Base-by-base conservation (phyloP, 306 rosid genomes). In the Mucuna pruriens region DNA sequence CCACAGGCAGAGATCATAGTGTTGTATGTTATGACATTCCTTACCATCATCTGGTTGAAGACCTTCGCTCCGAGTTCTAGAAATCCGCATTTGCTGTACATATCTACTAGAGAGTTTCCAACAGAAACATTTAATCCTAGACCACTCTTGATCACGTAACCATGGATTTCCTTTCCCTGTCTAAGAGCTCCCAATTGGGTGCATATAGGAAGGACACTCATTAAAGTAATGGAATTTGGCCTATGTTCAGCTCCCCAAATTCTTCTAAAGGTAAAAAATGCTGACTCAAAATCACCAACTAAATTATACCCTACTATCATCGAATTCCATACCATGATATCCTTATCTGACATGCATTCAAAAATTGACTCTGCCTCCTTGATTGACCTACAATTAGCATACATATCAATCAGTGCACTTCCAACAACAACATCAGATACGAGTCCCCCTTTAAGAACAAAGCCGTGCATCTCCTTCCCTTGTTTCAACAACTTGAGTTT, bases 131-230 rank as follows among this genome's bases (percentile, higher is more conserved):
- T 77, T 60, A 19, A 73, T 42, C 52, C 79, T 54, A 82, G 31
- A 29, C 80, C 72, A 55, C 80, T 87, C 83, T 62, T 82, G 11
- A 72, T 87, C 55, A 83, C 88, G 67, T 87, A 83, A 62, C 88
- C 78, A 76, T 87, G 90, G 36, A 87, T 82, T 80, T 87, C 87
- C 83, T 87, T 85, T 60, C 87, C 90, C 64, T 76, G 84, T 42
- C 85, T 76, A 60, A 82, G 52, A 65, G 85, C 80, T 46, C 88
- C 88, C 67, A 80, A 31, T 58, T 76, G 83, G 69, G 87, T 80
- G 83, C 88, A 87, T 42, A 85, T 48, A 40, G 90, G 88, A 87
- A 87, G 88, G 74, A 82, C 78, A 77, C 84, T 76, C 1, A 85
- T 45, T 31, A 85, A 77, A 62, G 88, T 87, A 46, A 87, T 57